Evolutionary conservation across 2,329 filamentous ascomycete genomes (phyloP), one percentile per base, ranked within the genome.

Genomic region (Endoconidiophora polonica): DNA sequence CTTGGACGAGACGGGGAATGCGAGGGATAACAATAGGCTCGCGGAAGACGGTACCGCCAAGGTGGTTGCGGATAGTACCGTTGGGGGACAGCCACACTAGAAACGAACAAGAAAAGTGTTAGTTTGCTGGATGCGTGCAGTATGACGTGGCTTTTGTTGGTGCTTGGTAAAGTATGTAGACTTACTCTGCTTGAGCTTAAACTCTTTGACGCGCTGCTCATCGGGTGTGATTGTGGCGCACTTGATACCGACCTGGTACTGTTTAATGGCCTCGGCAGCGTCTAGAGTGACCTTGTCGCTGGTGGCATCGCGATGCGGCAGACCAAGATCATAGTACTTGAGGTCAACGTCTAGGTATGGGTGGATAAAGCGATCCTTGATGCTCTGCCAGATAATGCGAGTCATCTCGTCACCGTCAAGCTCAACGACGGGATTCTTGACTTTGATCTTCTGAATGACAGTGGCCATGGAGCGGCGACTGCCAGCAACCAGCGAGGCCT

Each of bases 151-250:
- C 12, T 16, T 40, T 40, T 38, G 36, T 38, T 38, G 9, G 2
- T 40, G 38, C 38, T 18, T 18, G 16, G 16, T 18, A 18, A 18
- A 18, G 29, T 33, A 2, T 33, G 29, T 29, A 44, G 37, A 66
- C 81, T 66, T 70, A 88, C 83, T 96, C 73, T 96, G 81, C 83
- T 96, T 98, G 59, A 98, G 77, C 65, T 95, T 88, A 69, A 96
- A 98, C 70, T 96, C 91, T 73, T 96, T 77, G 26, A 98, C 90
- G 65, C 91, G 83, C 56, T 79, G 83, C 77, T 98, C 91, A 65
- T 98, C 91, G 38, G 91, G 91, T 41, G 91, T 98, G 71, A 98
- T 98, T 65, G 91, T 98, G 57, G 91, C 91, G 68, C 91, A 98
- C 76, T 98, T 98, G 72, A 98, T 86, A 67, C 90, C 91, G 50